phyloP scores from a whole-genome alignment of 805 yeast species.

The Suhomyces tanzawaensis region DNA sequence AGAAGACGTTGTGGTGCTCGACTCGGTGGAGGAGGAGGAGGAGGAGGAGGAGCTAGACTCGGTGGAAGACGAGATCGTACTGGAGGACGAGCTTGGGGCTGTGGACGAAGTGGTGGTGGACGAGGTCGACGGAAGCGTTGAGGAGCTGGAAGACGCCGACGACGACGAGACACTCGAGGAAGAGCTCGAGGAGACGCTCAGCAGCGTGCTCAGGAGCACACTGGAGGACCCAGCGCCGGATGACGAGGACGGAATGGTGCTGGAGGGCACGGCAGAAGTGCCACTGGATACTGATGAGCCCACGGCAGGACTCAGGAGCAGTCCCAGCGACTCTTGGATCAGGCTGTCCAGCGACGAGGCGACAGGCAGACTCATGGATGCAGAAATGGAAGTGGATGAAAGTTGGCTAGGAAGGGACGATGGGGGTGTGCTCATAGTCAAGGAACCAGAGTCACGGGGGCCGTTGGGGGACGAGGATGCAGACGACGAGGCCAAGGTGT shows the following conservation, averaged over 20 bases:
- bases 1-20: slow-evolving; percentile 4
- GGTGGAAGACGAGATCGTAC: slow-evolving; percentile 1
- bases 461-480: slow-evolving; percentile 2
- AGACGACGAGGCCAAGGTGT: neutral
- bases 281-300: no score
- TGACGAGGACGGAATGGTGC: slow-evolving; percentile 3
- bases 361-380: slow-evolving; percentile 8
- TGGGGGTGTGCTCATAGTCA: no score
- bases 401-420: slow-evolving; percentile 1
- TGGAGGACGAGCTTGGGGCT: slow-evolving; percentile 5
- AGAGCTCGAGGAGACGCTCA: no score
- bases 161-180: no score
- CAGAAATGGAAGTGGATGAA: slow-evolving; percentile 1
- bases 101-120: slow-evolving; percentile 6
- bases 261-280: neutral
- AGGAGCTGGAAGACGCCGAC: slow-evolving; percentile 3
- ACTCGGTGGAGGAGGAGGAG: slow-evolving; percentile 1
- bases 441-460: neutral
- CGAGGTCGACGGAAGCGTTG: slow-evolving; percentile 6
- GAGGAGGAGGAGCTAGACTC: neutral
- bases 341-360: slow-evolving; percentile 1
- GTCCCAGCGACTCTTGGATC: no score
- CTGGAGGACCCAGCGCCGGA: no score
- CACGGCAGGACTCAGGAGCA: no score
- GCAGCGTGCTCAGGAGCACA: no score